Evolutionary conservation across 148 eudicot genomes (phyloP), one percentile per base, ranked within the genome.

Genomic region (Rhododendron ferrugineum): DNA sequence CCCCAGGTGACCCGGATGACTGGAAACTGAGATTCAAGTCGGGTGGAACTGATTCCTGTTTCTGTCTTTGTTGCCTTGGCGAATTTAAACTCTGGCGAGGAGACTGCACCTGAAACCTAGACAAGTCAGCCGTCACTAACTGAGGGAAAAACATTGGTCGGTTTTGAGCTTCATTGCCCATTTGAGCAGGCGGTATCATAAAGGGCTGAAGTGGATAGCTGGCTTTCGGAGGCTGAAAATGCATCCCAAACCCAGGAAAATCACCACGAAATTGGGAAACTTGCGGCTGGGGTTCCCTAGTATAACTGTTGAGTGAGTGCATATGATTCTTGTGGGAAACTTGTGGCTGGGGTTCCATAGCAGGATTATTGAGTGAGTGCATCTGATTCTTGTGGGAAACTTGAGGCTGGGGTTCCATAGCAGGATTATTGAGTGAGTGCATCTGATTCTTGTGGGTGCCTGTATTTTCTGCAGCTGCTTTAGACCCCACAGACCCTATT

Each of bases 1-100:
- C 85, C 64, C 80, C 91, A 13, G 94, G 94, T 36, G 94, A 92
- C 37, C 91, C 91, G 3, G 98, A 78, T 16, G 96, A 92, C 88
- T 92, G 99, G 89, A 93, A 95, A 84, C 93, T 95, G 54, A 97
- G 90, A 89, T 97, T 97, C 85, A 97, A 85, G 88, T 97, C 99
- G 1, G 99, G 99, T 62, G 97, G 98, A 44, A 92, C 90, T 13
- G 94, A 90, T 86, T 95, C 97, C 81, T 90, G 98, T 85, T 94
- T 97, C 86, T 88, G 94, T 70, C 87, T 91, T 52, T 87, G 89
- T 75, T 92, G 94, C 78, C 86, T 90, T 80, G 87, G 94, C 13
- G 91, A 92, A 70, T 87, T 90, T 46, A 89, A 87, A 85, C 91
- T 89, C 82, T 56, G 84, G 76, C 89, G 90, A 85, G 93, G 88